Conservation (phyloP, 306 rosid genomes). For the Lotus japonicus region DNA sequence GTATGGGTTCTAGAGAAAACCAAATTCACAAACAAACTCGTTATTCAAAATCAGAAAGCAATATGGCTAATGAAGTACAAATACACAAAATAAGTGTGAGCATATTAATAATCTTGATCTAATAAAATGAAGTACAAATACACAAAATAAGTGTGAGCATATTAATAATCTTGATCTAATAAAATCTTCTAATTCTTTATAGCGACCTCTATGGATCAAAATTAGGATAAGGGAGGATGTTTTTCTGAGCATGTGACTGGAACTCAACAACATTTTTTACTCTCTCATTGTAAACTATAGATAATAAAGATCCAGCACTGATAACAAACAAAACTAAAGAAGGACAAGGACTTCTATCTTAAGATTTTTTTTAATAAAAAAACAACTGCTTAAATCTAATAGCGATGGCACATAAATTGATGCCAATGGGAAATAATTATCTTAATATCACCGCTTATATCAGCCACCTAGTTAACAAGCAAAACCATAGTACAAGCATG, state of each 20-base stretch:
- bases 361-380: not conserved
- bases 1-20: slow-evolving; percentile 71
- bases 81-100: not conserved
- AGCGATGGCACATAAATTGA: not conserved
- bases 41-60: not conserved
- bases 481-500: not conserved
- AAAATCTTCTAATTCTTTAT: not conserved
- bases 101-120: not conserved
- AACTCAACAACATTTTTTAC: not conserved
- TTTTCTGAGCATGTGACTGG: not conserved
- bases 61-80: not conserved
- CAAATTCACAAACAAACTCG: slow-evolving; percentile 9
- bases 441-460: not conserved
- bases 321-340: not conserved
- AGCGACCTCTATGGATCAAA: not conserved
- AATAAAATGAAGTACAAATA: not conserved
- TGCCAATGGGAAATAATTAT: not conserved
- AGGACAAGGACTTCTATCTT: not conserved
- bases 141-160: not conserved
- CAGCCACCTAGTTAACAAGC: not conserved
- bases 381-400: not conserved
- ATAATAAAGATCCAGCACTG: not conserved
- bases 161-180: not conserved
- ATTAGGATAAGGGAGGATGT: not conserved
- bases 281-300: no score